Base-by-base conservation (phyloP, 1,284 basidiomycete species). In the Boletus austroedulis region DNA sequence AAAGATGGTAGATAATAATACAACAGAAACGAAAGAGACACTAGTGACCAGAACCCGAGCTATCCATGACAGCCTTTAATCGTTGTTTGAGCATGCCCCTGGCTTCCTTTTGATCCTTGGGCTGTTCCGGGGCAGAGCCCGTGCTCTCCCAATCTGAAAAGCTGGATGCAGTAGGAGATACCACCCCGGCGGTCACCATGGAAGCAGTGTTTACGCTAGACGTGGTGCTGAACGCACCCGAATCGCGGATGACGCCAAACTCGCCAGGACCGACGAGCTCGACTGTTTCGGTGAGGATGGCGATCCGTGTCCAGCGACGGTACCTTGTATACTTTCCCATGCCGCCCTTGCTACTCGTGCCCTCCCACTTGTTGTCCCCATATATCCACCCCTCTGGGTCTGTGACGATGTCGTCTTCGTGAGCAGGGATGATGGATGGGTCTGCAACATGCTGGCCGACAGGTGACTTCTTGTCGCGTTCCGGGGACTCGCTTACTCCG, bases 281-380 rank as follows among this genome's bases (percentile, higher is more conserved):
- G n/a, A n/a, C n/a, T n/a, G n/a, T n/a, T n/a, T n/a, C n/a, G n/a
- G n/a, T 82, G 49, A 93, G 83, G 14, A 90, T 74, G 2, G 93
- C 93, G 38, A 93, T 80, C 52, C 93, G 85, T 4, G 88, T 89
- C 93, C 93, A 95, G 55, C 90, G 80, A 53, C 93, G 76, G 67
- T 86, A 86, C 14, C 93, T 84, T 1, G 93, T 95, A 70, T 91
- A 95, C 86, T 94, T 94, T 65, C 95, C 92, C 75, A 96, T 84
- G 2, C 94, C 92, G 46, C 90, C 90, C 65, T 87, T 89, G 53
- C 78, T 78, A 59, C 83, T 86, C 60, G 85, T 81, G 53, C 80
- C 83, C 67, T 97, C 95, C 95, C 95, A 98, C 70, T 96, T 95
- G 74, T 98, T 98, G 68, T 96, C 95, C 4, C 89, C 91, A 70